Evolutionary conservation across 306 rosid genomes (phyloP), one percentile per base, ranked within the genome.

Genomic region (Rosa chinensis): DNA sequence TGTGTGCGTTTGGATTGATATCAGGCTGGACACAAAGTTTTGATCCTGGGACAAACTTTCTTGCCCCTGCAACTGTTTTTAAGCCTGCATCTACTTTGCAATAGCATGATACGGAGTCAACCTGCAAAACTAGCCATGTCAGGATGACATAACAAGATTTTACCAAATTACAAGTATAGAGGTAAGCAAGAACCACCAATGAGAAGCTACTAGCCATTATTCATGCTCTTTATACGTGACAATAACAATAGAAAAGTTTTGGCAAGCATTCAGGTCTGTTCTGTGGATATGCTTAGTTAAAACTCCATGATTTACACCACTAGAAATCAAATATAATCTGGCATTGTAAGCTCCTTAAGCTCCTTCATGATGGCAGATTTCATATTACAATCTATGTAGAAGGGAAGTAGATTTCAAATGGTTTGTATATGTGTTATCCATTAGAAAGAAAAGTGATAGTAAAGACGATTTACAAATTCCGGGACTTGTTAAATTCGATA

Each of bases 21-120:
- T 96, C 98, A 53, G 99, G 99, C 86, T 93, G 99, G 83, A 93
- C 91, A 78, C 99, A 96, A 63, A 96, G 80, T 85, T 96, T 93
- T 42, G 99, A 89, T 28, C 99, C 98, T 1, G 99, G 97, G 81
- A 96, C 99, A 79, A 96, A 93, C 84, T 91, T 96, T 69, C 98
- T 88, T 58, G 98, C 99, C 84, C 99, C 98, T 7, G 87, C 98
- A 35, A 93, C 99, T 45, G 99, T 91, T 87, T 96, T 96, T 82
- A 96, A 82, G 73, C 99, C 92, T 28, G 97, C 86, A 80, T 96
- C 99, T 79, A 96, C 99, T 90, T 89, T 96, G 86, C 99, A 96
- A 82, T 93, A 96, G 86, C 99, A 96, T 23, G 98, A 96, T 40
- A 96, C 97, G 20, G 98, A 96, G 80, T 96, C 99, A 83, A 96